phyloP scores from a whole-genome alignment of 2,329 filamentous ascomycete genomes.

The Paraphaeosphaeria minitans region DNA sequence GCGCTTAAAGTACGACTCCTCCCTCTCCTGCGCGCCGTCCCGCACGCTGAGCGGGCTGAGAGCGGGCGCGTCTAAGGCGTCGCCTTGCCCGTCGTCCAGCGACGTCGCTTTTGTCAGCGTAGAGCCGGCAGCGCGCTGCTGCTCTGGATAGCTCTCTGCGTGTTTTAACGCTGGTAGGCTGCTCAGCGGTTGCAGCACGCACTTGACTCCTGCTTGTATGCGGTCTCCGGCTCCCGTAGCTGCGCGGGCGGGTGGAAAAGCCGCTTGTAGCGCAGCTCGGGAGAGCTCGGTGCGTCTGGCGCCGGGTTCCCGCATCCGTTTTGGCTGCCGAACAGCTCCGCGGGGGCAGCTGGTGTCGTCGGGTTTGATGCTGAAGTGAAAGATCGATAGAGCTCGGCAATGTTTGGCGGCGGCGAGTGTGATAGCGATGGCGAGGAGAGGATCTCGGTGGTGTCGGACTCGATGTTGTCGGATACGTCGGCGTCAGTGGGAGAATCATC shows the following conservation, averaged over 20 bases:
- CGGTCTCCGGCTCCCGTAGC: not conserved
- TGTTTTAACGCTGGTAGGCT: conserved; percentile 9
- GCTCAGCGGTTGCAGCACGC: conserved; percentile 11
- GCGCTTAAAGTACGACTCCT: conserved; percentile 16
- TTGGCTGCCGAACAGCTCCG: conserved; percentile 19
- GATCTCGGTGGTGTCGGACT: conserved; percentile 40
- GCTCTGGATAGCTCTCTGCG: conserved; percentile 14
- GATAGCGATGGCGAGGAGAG: conserved; percentile 40
- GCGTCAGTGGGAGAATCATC: conserved; percentile 38
- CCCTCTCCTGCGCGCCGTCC: conserved; percentile 10
- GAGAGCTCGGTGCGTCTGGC: conserved; percentile 40
- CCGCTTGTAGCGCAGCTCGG: conserved; percentile 49
- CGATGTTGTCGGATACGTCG: conserved; percentile 36
- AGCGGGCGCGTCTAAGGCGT: conserved; percentile 10
- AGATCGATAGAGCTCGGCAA: conserved; percentile 32
- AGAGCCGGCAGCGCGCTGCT: conserved; percentile 4
- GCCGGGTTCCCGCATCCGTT: conserved; percentile 30
- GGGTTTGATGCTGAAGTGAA: conserved; percentile 39
- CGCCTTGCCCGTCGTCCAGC: conserved; percentile 17
- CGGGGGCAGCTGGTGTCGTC: conserved; percentile 23
- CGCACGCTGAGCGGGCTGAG: conserved; percentile 13
- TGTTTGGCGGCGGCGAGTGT: conserved; percentile 29
- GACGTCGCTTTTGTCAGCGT: conserved; percentile 12
- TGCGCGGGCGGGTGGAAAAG: conserved; percentile 44
- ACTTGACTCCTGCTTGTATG: conserved; percentile 14